phyloP scores from a whole-genome alignment of 441 rosid species.

The Populus hybrid region DNA sequence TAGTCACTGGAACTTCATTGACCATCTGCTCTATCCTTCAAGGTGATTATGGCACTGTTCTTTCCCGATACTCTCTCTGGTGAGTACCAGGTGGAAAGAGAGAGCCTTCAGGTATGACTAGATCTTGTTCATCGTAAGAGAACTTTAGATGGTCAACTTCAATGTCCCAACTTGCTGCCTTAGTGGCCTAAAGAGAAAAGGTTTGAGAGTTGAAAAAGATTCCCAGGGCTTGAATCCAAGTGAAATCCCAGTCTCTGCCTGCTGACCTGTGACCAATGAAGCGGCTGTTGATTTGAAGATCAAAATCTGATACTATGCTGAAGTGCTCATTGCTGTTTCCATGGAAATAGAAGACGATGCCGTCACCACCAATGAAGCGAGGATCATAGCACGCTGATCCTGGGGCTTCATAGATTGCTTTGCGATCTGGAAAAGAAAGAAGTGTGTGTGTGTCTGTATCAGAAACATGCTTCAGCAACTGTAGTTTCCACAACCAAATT shows the following conservation, averaged over 20 bases:
- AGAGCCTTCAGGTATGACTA: slow-evolving; percentile 43
- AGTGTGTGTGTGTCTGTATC: too few relatives aligned
- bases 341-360: slow-evolving; percentile 67
- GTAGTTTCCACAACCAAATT: too few relatives aligned
- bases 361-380: slow-evolving; percentile 71
- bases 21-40: slow-evolving; percentile 53
- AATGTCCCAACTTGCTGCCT: slow-evolving; percentile 49
- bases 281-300: slow-evolving; percentile 62
- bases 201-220: slow-evolving; percentile 50
- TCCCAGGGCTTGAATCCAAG: slow-evolving; percentile 91
- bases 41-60: slow-evolving; percentile 51
- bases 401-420: too few relatives aligned
- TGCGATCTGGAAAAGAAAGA: too few relatives aligned
- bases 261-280: slow-evolving; percentile 72
- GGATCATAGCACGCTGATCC: slow-evolving; percentile 32
- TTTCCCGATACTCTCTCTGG: slow-evolving; percentile 36
- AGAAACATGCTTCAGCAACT: too few relatives aligned
- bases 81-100: slow-evolving; percentile 52
- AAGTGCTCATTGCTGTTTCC: slow-evolving; percentile 62
- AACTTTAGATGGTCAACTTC: slow-evolving; percentile 54
- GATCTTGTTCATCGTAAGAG: slow-evolving; percentile 45
- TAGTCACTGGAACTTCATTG: slow-evolving; percentile 71
- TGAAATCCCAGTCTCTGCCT: slow-evolving; percentile 64
- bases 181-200: slow-evolving; percentile 62
- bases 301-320: slow-evolving; percentile 55